These are phyloP conservation scores for Theileria annulata DNA, from an alignment of 169 alveolate species.

Conservation along the genomic window DNA sequence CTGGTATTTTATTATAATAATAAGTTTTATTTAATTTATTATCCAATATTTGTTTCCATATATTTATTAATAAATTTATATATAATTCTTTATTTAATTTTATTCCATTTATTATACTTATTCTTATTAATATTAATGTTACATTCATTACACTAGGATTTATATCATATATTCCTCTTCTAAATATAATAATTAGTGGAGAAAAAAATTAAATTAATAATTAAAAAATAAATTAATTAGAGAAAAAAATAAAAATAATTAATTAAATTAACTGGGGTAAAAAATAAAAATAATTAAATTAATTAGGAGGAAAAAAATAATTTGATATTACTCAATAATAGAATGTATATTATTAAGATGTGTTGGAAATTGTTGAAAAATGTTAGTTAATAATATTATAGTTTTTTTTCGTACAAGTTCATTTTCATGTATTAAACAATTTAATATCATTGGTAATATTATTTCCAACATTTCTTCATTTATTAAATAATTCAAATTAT, in stretches of 20 bases:
- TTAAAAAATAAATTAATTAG: no score
- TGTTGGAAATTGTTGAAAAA: constrained; percentile 73
- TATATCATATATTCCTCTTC: constrained; percentile 88
- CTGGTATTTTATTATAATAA: constrained; percentile 94
- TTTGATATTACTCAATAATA: no score
- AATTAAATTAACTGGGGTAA: no score
- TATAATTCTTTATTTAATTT: constrained; percentile 73
- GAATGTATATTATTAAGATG: no score
- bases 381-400: constrained; percentile 83
- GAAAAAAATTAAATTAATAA: no score
- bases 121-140: constrained; percentile 81
- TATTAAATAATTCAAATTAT: constrained; percentile 85
- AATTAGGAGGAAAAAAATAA: no score
- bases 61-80: constrained; percentile 85
- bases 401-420: constrained; percentile 91
- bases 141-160: constrained; percentile 95
- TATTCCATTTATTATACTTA: constrained; percentile 58
- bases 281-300: no score
- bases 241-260: no score
- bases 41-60: constrained; percentile 89
- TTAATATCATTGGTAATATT: constrained; percentile 83
- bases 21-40: constrained; percentile 89
- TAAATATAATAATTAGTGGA: no score
- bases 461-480: constrained; percentile 88
- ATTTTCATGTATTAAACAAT: constrained; percentile 81